A percentile compares a stretch with the other conserved stretches of the same genome.
phyloP scores from a whole-genome alignment of 805 yeast species.

The Deakozyma indianensis region DNA sequence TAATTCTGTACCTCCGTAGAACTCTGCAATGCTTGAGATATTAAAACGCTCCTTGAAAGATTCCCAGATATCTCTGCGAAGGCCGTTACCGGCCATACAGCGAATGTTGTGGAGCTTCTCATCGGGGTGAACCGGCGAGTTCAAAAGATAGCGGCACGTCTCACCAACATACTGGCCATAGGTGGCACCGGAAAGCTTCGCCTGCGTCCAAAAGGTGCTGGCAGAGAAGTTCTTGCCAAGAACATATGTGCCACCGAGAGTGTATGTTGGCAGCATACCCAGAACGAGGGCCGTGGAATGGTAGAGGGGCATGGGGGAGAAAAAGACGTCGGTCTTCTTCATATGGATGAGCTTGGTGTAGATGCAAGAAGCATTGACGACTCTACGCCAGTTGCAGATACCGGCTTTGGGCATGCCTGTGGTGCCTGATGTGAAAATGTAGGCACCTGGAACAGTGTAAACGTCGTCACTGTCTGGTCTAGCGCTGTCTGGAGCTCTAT shows the following conservation, averaged over 20 bases:
- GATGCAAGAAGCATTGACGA: conserved; percentile 51
- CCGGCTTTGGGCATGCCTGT: conserved; percentile 93
- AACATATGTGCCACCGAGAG: conserved; percentile 62
- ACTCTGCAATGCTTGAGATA: conserved; percentile 69
- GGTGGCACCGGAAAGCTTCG: conserved; percentile 52
- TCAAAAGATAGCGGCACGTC: conserved; percentile 72
- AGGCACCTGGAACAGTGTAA: conserved; percentile 49
- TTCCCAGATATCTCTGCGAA: conserved; percentile 79
- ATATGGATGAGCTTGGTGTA: conserved; percentile 60
- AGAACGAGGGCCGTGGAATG: conserved; percentile 88
- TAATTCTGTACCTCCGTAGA: conserved; percentile 87
- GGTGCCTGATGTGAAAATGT: conserved; percentile 87
- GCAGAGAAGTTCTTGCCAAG: conserved; percentile 73
- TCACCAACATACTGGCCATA: conserved; percentile 92
- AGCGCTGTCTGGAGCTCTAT: conserved; percentile 36
- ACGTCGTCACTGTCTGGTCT: conserved; percentile 41
- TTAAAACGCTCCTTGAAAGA: conserved; percentile 65
- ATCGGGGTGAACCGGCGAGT: conserved; percentile 44
- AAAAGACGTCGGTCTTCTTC: conserved; percentile 39
- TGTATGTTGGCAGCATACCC: conserved; percentile 59
- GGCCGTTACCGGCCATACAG: conserved; percentile 82
- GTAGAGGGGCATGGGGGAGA: conserved; percentile 90
- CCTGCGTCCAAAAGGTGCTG: conserved; percentile 82
- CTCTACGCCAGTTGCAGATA: conserved; percentile 81
- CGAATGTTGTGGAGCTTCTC: conserved; percentile 46